phyloP scores from a whole-genome alignment of 2,329 filamentous ascomycete species.

The Drechslerella coelobrocha region DNA sequence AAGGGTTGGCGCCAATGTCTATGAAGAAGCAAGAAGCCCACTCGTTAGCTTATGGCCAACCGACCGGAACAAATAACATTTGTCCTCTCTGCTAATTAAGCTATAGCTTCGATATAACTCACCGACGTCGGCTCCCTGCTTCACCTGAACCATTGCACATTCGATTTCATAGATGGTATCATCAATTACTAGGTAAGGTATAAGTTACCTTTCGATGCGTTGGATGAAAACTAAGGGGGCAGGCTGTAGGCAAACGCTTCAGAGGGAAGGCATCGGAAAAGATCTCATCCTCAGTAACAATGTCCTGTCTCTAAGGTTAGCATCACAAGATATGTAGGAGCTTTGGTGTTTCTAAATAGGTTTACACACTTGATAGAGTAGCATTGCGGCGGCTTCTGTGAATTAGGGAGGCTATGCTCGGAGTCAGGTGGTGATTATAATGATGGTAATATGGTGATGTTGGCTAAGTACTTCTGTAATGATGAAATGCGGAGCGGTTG shows the following conservation, averaged over 20 bases:
- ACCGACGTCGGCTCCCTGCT: constrained; percentile 73
- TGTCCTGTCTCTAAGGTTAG: constrained; percentile 68
- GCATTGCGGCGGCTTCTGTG: constrained; percentile 67
- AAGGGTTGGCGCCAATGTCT: constrained; percentile 96
- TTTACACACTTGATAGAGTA: constrained; percentile 72
- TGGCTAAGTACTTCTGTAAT: constrained; percentile 6
- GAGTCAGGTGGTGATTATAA: constrained; percentile 26
- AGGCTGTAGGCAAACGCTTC: constrained; percentile 61
- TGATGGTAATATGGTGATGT: constrained; percentile 29
- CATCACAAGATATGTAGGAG: not conserved
- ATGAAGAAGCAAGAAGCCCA: constrained; percentile 7
- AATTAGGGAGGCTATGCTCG: constrained; percentile 26
- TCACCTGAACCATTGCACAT: constrained; percentile 80
- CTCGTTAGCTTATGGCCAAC: not conserved
- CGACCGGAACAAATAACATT: too few relatives aligned
- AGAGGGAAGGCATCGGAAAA: constrained; percentile 93
- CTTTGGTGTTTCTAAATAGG: not conserved
- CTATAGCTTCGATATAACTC: constrained; percentile 57
- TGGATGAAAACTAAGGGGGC: not conserved
- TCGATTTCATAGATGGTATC: constrained; percentile 86
- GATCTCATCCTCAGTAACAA: constrained; percentile 89
- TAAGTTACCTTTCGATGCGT: not conserved
- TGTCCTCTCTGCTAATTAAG: constrained; percentile 3
- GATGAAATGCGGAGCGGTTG: constrained; percentile 54
- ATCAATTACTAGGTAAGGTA: constrained; percentile 65